These are phyloP conservation scores for Cyberlindnera sargentensis DNA, from an alignment of 805 yeast genomes.

Conservation along the genomic window DNA sequence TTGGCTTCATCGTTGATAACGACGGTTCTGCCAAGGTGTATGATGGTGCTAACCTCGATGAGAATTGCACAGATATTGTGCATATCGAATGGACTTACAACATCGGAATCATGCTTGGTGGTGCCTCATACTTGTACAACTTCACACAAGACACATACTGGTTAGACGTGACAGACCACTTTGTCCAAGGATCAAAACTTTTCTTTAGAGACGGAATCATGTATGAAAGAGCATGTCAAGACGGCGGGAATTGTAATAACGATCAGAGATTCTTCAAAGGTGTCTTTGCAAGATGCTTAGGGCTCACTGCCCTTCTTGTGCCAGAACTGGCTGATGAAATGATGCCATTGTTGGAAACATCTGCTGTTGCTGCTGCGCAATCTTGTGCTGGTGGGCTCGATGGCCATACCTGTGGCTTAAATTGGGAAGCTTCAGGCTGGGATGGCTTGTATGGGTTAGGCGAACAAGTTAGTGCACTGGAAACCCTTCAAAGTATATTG, in stretches of 20 bases:
- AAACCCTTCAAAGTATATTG: slow-evolving; percentile 44
- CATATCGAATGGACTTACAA: slow-evolving; percentile 59
- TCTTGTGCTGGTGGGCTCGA: slow-evolving; percentile 71
- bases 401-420: slow-evolving; percentile 67
- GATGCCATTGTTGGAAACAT: slow-evolving; percentile 33
- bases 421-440: slow-evolving; percentile 55
- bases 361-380: slow-evolving; percentile 62
- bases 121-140: slow-evolving; percentile 63
- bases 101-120: slow-evolving; percentile 59
- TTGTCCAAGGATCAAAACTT: slow-evolving; percentile 39
- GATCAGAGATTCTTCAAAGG: slow-evolving; percentile 76
- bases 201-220: slow-evolving; percentile 48
- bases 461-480: slow-evolving; percentile 70
- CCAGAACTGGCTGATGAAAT: slow-evolving; percentile 43
- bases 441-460: slow-evolving; percentile 68
- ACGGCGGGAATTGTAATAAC: slow-evolving; percentile 48
- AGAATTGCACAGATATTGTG: slow-evolving; percentile 42
- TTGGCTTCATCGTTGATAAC: slow-evolving; percentile 34
- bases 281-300: slow-evolving; percentile 55
- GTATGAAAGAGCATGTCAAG: slow-evolving; percentile 59
- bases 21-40: slow-evolving; percentile 31
- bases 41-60: slow-evolving; percentile 53
- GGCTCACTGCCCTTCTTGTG: slow-evolving; percentile 47
- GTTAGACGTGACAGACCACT: slow-evolving; percentile 39
- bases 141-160: slow-evolving; percentile 46